Base-by-base conservation (phyloP, 108 stramenopile species). In the Mediolabrus comicus region DNA sequence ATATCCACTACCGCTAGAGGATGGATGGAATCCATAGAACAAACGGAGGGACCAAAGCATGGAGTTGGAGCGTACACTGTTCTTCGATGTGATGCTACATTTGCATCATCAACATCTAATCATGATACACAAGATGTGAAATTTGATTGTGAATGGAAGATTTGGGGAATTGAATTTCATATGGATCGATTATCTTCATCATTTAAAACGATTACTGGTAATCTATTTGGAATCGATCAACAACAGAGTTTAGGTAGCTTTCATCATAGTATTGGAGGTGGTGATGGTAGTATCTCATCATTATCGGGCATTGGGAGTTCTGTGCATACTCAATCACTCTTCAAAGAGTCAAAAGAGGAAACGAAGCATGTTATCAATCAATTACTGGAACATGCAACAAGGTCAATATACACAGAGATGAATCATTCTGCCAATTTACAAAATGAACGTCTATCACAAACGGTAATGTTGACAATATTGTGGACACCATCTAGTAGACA, bases 51-150 rank as follows among this genome's bases (percentile, higher is more conserved):
- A 19, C 36, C 52, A 17, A 29, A 52, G 17, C 33, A 71, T 70
- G 81, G 72, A 22, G 53, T 80, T 4, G 91, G 88, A 27, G 88
- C 85, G 25, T 92, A 92, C 53, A 89, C 91, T 22, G 91, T 92
- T 4, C 30, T 92, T 22, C 79, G 91, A 51, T 87, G 85, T 53
- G 88, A 92, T 66, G 66, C 77, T 51, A 11, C 53, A 17, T 29
- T 35, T 31, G 13, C 32, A 57, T n/a, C n/a, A n/a, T n/a, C 7
- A 10, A 14, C 24, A 46, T 8, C 17, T 17, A 34, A 59, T 25
- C 10, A 8, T 25, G 22, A 9, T n/a, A 16, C 6, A 38, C 51
- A 25, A 17, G 53, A 33, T 31, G 54, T 39, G 38, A 52, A 58
- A 9, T 24, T 54, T 22, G 36, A 29, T 55, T 29, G 19, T 24